phyloP scores from a whole-genome alignment of 208 protist species.

The Crithidia brevicula region DNA sequence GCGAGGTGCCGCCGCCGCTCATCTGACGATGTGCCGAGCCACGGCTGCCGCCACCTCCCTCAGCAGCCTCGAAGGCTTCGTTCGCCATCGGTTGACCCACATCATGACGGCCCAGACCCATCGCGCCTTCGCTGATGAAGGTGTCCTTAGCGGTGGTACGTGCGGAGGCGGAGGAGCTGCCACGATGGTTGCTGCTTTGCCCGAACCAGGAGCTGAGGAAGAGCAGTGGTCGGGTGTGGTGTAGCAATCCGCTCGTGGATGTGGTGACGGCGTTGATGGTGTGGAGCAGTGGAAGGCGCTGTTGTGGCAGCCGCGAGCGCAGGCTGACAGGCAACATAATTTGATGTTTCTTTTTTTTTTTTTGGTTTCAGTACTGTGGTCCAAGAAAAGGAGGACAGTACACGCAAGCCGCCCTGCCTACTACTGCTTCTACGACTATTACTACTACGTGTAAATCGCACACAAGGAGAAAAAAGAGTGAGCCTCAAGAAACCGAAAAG shows the following conservation, averaged over 20 bases:
- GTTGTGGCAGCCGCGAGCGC: not conserved
- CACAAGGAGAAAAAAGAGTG: not conserved
- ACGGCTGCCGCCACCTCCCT: constrained; percentile 20
- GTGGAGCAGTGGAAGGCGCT: not conserved
- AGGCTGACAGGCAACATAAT: not conserved
- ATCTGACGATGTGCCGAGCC: constrained; percentile 5
- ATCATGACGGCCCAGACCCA: constrained; percentile 31
- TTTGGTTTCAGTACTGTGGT: too few species aligned
- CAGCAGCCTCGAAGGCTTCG: constrained; percentile 23
- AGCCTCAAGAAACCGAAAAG: not conserved
- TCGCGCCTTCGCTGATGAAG: constrained; percentile 34
- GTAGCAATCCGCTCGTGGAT: constrained; percentile 2
- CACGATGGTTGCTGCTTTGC: constrained; percentile 27
- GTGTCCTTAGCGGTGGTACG: constrained; percentile 22
- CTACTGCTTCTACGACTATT: too few species aligned
- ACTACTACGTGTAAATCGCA: too few species aligned
- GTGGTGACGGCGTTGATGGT: not conserved
- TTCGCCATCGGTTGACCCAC: constrained; percentile 39
- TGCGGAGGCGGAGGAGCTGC: constrained; percentile 17
- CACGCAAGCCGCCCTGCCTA: too few species aligned
- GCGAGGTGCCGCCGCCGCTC: constrained; percentile 19
- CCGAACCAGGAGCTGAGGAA: constrained; percentile 28
- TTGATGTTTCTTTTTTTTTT: too few species aligned
- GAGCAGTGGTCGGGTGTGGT: constrained; percentile 10
- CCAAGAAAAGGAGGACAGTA: not conserved